Evolutionary conservation across 306 rosid genomes (phyloP).

Genomic region (Trichosanthes truncata): DNA sequence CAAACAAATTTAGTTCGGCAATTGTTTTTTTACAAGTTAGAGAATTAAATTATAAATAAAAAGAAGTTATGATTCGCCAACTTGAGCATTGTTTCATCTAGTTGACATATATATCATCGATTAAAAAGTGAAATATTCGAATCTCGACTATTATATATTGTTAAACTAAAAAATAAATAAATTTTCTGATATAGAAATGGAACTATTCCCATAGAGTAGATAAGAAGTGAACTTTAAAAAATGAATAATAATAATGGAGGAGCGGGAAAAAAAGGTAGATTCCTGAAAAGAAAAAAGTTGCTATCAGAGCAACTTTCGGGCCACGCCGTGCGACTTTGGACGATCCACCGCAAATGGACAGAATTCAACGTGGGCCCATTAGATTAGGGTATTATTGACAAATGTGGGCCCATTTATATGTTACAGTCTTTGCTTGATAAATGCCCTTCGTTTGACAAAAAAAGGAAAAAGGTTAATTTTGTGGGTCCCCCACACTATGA

Average conservation of each 20-base stretch:
- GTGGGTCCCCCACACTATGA: not conserved
- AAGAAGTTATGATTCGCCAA: too few species aligned
- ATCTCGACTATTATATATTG: too few species aligned
- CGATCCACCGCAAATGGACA: not conserved
- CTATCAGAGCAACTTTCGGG: not conserved
- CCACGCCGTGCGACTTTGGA: not conserved
- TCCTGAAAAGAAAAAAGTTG: not conserved
- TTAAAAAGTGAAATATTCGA: too few species aligned
- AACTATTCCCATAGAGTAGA: not conserved
- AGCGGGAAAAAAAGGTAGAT: not conserved
- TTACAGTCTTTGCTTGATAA: not conserved
- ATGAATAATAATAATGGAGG: not conserved
- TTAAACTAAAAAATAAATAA: too few species aligned
- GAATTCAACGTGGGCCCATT: not conserved
- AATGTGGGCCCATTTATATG: not conserved
- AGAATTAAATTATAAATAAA: too few species aligned
- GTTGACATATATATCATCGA: too few species aligned
- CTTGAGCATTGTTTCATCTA: too few species aligned
- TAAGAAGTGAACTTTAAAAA: not conserved
- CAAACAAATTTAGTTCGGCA: too few species aligned
- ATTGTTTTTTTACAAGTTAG: too few species aligned
- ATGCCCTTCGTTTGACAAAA: not conserved
- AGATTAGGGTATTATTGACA: not conserved
- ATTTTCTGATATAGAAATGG: not conserved
- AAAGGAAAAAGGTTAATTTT: not conserved